A percentile compares a stretch with the other conserved stretches of the same genome.
Conservation (phyloP, 345 rosid species). For the Noccaea caerulescens region DNA sequence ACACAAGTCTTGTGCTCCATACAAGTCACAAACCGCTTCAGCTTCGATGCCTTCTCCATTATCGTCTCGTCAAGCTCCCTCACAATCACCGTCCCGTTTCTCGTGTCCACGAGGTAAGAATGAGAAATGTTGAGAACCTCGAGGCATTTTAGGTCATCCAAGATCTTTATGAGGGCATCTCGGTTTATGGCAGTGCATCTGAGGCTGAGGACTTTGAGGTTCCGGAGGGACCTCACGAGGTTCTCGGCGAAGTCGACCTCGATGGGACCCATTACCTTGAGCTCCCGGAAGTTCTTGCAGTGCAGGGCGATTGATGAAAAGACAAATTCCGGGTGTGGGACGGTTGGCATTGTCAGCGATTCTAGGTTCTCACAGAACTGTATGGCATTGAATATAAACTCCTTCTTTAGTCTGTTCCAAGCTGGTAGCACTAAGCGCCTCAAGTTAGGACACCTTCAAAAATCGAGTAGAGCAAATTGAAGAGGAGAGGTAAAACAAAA, state of each 20-base stretch:
- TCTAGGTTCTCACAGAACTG: constrained; percentile 58
- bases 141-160: constrained; percentile 52
- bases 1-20: constrained; percentile 52
- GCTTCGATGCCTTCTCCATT: constrained; percentile 54
- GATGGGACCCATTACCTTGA: constrained; percentile 70
- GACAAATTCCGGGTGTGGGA: constrained; percentile 47
- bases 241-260: constrained; percentile 44
- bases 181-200: constrained; percentile 52
- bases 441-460: constrained; percentile 60
- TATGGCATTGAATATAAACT: constrained; percentile 58
- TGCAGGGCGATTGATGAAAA: constrained; percentile 54
- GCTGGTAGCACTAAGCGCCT: constrained; percentile 71
- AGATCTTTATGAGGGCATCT: constrained; percentile 54
- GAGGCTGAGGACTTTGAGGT: constrained; percentile 60
- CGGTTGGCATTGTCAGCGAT: constrained; percentile 79
- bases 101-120: constrained; percentile 52
- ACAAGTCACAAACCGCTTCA: constrained; percentile 65
- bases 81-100: constrained; percentile 37
- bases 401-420: constrained; percentile 63
- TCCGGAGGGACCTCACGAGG: constrained; percentile 45
- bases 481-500: neutral
- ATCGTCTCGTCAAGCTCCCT: constrained; percentile 54
- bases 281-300: constrained; percentile 49
- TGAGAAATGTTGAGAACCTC: constrained; percentile 82
- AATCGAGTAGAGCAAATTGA: neutral